Evolutionary conservation across 2,329 filamentous ascomycete genomes (phyloP), one percentile per base, ranked within the genome.

Genomic region (Atkinsonella hypoxylon): DNA sequence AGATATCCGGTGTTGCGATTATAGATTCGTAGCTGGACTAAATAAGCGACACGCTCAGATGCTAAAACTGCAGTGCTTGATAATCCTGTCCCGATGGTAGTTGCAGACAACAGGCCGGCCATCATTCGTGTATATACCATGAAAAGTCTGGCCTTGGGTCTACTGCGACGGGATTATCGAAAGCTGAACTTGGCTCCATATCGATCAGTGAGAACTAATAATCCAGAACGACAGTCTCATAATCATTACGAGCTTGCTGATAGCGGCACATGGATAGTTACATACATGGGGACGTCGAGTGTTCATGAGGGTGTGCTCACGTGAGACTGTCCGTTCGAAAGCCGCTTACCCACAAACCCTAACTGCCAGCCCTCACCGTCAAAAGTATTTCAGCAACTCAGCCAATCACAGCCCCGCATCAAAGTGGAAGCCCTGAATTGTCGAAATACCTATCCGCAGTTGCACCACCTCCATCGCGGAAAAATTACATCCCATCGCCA

Each of bases 351-450:
- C 44, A 36, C 34, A 39, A 54, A 38, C 70, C 71, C 70, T 71
- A 75, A 72, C 65, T 75, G 72, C 72, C 72, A 22, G 4, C 7
- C 5, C 36, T 63, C 61, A 75, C 71, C 72, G 72, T 71, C 64
- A 18, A 48, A 7, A 59, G 51, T 12, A 8, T 45, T 40, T 34
- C 40, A 4, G 17, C n/a, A 9, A 42, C 8, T 6, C 38, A 40
- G 45, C 54, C 50, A 55, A 58, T 56, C 53, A 49, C 43, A 53
- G 48, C 42, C 26, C 46, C 47, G 45, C 53, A 51, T 55, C 51
- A 47, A 53, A 49, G 42, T 51, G 18, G 57, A 62, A 57, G 58
- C 59, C 59, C 62, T 53, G 58, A 59, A 56, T 59, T 64, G 17
- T 59, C 52, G 51, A 55, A 54, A 56, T 54, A 56, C 54, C 50